Evolutionary conservation across 306 rosid genomes (phyloP).

Genomic region (Citrullus colocynthis): DNA sequence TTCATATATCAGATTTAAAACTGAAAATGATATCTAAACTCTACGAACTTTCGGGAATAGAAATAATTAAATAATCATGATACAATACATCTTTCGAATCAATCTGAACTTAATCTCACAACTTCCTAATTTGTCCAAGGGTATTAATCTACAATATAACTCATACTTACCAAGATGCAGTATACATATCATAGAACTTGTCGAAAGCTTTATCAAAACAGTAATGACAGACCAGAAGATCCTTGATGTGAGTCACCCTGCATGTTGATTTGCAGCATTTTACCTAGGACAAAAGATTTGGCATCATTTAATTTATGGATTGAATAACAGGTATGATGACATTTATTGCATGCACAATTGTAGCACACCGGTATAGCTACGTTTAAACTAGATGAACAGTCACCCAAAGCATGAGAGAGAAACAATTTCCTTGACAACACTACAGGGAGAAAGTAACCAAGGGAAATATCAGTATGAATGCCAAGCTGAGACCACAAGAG

Average conservation of each 20-base stretch:
- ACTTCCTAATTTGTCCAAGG: not conserved
- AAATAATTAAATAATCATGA: too few relatives aligned
- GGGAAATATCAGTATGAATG: too few relatives aligned
- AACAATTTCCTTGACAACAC: not conserved
- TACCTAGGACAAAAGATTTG: conserved; percentile 30
- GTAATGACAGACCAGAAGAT: conserved; percentile 66
- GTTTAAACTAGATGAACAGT: not conserved
- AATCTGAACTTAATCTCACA: not conserved
- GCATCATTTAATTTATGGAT: conserved; percentile 10
- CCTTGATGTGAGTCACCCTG: conserved; percentile 59
- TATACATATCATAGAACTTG: conserved; percentile 76
- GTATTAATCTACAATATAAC: not conserved
- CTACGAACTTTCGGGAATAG: not conserved
- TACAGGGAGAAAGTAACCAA: not conserved
- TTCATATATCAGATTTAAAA: not conserved
- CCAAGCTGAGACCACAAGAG: too few relatives aligned
- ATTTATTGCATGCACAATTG: not conserved
- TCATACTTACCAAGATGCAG: conserved; percentile 63
- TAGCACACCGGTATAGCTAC: not conserved
- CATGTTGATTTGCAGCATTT: conserved; percentile 90
- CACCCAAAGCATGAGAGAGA: not conserved
- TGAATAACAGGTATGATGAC: not conserved
- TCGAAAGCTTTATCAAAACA: conserved; percentile 80
- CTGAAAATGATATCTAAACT: not conserved
- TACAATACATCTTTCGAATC: not conserved